These are phyloP conservation scores for Corchorus olitorius DNA, from an alignment of 345 rosid genomes.

Conservation along the genomic window DNA sequence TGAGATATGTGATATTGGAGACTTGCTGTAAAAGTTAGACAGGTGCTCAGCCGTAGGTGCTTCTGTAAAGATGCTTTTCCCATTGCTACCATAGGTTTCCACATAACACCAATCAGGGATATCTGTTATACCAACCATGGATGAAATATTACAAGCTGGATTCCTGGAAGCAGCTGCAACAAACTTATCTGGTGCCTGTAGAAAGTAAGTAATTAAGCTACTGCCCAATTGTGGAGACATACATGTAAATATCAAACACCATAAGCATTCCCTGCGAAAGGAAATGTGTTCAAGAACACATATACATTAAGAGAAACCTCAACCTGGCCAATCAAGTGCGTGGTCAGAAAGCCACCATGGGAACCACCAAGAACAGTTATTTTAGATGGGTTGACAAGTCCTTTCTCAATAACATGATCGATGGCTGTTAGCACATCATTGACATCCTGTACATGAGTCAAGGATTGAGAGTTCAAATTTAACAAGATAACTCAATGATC, in stretches of 20 bases:
- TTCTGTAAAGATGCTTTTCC: conserved; percentile 64
- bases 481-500: not conserved
- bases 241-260: not conserved
- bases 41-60: conserved; percentile 77
- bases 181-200: conserved; percentile 84
- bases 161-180: conserved; percentile 84
- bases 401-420: conserved; percentile 63
- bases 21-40: conserved; percentile 61
- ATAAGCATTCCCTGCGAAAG: not conserved
- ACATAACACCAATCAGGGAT: conserved; percentile 93
- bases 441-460: conserved; percentile 60
- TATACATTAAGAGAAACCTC: not conserved
- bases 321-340: conserved; percentile 98
- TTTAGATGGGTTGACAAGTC: conserved; percentile 72
- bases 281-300: not conserved
- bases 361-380: conserved; percentile 85
- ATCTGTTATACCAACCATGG: conserved; percentile 82
- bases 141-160: conserved; percentile 79
- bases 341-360: conserved; percentile 89
- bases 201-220: not conserved
- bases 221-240: not conserved
- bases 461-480: conserved; percentile 5
- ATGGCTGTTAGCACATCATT: conserved; percentile 79
- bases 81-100: conserved; percentile 64
- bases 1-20: conserved; percentile 79